These are phyloP conservation scores for Cystobasidium sp. DNA, from an alignment of 1,284 basidiomycete genomes.

Conservation along the genomic window DNA sequence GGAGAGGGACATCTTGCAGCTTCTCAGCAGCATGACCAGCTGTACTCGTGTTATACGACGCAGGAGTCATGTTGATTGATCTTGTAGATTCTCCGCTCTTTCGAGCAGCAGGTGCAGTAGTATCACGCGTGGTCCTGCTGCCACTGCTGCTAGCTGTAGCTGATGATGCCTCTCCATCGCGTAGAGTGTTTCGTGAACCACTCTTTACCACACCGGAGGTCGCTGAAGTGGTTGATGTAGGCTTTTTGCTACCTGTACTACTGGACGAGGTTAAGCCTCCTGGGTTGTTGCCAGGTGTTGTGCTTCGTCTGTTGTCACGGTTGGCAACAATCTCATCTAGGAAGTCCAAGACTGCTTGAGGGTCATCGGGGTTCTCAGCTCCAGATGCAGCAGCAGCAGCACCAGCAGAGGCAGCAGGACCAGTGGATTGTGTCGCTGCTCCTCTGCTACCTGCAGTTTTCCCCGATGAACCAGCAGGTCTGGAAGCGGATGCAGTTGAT, in stretches of 20 bases:
- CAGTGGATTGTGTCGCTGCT: background rate
- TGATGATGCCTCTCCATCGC: background rate
- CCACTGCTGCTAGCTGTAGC: background rate
- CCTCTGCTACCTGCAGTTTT: background rate
- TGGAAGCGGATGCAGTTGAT: constrained; percentile 3
- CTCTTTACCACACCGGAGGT: constrained; percentile 33
- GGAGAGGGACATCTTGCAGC: constrained; percentile 28
- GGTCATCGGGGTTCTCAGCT: constrained; percentile 60
- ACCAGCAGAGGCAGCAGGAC: constrained; percentile 30
- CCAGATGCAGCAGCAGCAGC: constrained; percentile 35
- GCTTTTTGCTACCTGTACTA: constrained; percentile 43
- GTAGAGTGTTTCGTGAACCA: constrained; percentile 23
- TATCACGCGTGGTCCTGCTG: background rate
- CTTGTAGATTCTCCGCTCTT: constrained; percentile 25
- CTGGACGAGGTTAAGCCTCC: constrained; percentile 46
- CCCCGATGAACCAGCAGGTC: constrained; percentile 16
- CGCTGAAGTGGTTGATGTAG: constrained; percentile 5
- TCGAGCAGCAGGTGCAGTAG: background rate
- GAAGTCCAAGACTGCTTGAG: constrained; percentile 76
- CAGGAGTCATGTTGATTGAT: constrained; percentile 17
- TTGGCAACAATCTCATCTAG: constrained; percentile 80
- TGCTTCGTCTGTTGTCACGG: constrained; percentile 21
- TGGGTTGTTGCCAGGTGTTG: constrained; percentile 64
- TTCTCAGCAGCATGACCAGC: constrained; percentile 43
- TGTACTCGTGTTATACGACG: constrained; percentile 7